A percentile compares a stretch with the other conserved stretches of the same genome.
Conservation (phyloP, 2,329 filamentous ascomycete species). For the Pseudopyricularia javanii region DNA sequence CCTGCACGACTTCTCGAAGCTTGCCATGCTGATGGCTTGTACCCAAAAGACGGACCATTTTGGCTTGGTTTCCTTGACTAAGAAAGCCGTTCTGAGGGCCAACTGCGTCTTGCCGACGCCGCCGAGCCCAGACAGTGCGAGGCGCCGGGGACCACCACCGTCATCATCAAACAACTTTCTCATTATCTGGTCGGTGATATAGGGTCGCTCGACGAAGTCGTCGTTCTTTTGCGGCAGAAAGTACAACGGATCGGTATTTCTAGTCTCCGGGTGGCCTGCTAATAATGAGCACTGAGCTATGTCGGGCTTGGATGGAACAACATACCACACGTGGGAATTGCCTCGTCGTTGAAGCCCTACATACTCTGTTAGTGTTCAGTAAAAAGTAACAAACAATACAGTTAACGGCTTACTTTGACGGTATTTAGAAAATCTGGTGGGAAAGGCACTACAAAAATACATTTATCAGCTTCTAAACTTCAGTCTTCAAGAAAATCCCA, state of each 20-base stretch:
- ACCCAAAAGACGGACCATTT: conserved; percentile 29
- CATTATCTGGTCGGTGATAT: not conserved
- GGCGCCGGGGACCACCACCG: not conserved
- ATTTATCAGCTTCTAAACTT: no score
- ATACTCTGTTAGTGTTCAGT: no score
- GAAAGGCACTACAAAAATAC: no score
- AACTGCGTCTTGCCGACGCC: conserved; percentile 26
- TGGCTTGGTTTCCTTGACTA: conserved; percentile 15
- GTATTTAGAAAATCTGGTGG: no score
- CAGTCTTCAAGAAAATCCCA: no score
- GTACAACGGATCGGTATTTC: not conserved
- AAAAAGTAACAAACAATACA: no score
- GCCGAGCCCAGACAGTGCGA: conserved; percentile 15
- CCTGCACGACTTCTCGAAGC: conserved; percentile 23
- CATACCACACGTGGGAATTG: no score
- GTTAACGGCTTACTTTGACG: no score
- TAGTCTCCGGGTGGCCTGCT: not conserved
- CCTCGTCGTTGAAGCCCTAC: no score
- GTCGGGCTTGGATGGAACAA: not conserved
- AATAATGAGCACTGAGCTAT: not conserved
- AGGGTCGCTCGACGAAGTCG: conserved; percentile 3
- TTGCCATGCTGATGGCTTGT: conserved; percentile 19
- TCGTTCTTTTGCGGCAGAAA: not conserved
- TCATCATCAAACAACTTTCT: conserved; percentile 1
- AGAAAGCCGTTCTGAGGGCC: conserved; percentile 23